Evolutionary conservation across 331 rosid species (phyloP), one percentile per base, ranked within the genome.

Genomic region (Arachis monticola): DNA sequence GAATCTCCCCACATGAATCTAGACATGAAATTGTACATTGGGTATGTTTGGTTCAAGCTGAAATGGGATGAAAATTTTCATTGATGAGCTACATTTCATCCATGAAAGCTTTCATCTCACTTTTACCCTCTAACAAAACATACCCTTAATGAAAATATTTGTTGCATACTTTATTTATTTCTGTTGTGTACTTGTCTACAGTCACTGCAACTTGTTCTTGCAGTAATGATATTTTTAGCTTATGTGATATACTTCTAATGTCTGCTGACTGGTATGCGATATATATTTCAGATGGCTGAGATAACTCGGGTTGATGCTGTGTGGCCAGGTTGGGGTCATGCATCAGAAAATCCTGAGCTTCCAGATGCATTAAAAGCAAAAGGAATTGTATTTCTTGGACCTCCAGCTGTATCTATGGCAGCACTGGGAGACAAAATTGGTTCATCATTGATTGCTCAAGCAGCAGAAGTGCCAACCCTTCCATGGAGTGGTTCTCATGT

Each of bases 241-340:
- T 76, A 59, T 67, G 17, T 63, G 50, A 60, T 32, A 32, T 32
- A 32, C 65, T 72, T 72, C 2, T 58, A 62, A 65, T 48, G 40
- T 64, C 61, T n/a, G 50, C 78, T 69, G 74, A 50, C 17, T 22
- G 68, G 35, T 62, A n/a, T 79, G 48, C 60, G 69, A 64, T 79
- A 73, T 56, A 11, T 60, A 78, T 56, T 53, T 40, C 91, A 95
- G 99, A 79, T 84, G 89, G 99, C 99, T 0, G 99, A 95, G 93
- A 92, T 87, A 77, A 95, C 97, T 51, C 99, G 61, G 60, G 99
- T 95, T 66, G 92, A 95, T 82, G 99, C 99, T 10, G 98, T 95
- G 72, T 95, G 98, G 98, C 99, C 99, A 72, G 99, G 99, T 72
- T 95, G 99, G 99, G 99, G 99, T 72, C 99, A 95, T 69, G 99